Evolutionary conservation across 805 yeast species (phyloP).

Genomic region (Zygosaccharomyces pseudorouxii): DNA sequence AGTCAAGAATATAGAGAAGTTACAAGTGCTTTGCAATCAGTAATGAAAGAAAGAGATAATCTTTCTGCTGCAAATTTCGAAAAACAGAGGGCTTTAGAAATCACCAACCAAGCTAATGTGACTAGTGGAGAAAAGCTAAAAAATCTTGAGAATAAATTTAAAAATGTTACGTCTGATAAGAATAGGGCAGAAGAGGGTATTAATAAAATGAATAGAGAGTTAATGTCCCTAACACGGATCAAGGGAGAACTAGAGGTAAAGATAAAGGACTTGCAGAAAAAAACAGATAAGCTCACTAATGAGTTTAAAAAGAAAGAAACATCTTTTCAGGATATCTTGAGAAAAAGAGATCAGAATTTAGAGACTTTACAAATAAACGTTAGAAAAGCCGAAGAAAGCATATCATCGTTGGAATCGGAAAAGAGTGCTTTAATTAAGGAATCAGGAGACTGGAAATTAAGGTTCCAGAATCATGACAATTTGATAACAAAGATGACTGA

Average conservation of each 20-base stretch:
- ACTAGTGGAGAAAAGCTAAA: slow-evolving; percentile 21
- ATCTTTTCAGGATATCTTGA: slow-evolving; percentile 18
- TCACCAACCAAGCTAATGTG: slow-evolving; percentile 12
- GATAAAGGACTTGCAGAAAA: slow-evolving; percentile 42
- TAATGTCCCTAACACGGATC: slow-evolving; percentile 59
- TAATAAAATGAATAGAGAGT: slow-evolving; percentile 83
- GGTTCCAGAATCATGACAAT: slow-evolving; percentile 31
- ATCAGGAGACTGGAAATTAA: slow-evolving; percentile 24
- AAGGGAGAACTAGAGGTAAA: slow-evolving; percentile 48
- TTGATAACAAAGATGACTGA: slow-evolving; percentile 42
- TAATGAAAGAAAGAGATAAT: slow-evolving; percentile 22
- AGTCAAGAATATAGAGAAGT: slow-evolving; percentile 15
- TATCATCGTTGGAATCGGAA: slow-evolving; percentile 14
- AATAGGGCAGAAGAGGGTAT: slow-evolving; percentile 78
- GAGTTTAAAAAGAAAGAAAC: slow-evolving; percentile 23
- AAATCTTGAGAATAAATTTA: slow-evolving; percentile 27
- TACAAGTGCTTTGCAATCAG: slow-evolving; percentile 14
- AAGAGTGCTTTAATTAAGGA: slow-evolving; percentile 25
- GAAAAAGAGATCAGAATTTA: slow-evolving; percentile 15
- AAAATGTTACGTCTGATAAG: slow-evolving; percentile 37
- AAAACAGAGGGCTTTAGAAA: slow-evolving; percentile 37
- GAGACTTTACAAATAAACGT: slow-evolving; percentile 4
- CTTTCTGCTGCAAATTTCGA: slow-evolving; percentile 31
- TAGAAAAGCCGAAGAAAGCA: neutral
- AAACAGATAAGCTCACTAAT: slow-evolving; percentile 36